Evolutionary conservation across 495 filamentous ascomycete species (phyloP).

Genomic region (Xylaria nigripes): DNA sequence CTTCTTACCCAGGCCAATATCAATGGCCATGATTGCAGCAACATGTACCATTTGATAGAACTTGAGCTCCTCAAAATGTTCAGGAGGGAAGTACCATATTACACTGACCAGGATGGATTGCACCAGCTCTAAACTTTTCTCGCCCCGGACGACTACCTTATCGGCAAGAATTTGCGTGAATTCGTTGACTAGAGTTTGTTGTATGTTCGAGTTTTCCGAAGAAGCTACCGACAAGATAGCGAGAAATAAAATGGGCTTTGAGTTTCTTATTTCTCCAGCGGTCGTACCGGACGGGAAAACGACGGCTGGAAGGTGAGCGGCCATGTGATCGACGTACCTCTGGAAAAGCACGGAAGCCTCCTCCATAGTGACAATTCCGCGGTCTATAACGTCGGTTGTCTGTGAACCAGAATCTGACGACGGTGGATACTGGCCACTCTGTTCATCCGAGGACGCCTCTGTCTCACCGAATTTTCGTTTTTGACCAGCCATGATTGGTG

Average conservation of each 20-base stretch:
- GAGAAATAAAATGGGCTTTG: conserved; percentile 73
- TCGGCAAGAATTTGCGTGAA: conserved; percentile 67
- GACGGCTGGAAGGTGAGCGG: conserved; percentile 66
- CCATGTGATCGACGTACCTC: conserved; percentile 62
- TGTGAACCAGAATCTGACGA: conserved; percentile 11
- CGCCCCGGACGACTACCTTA: conserved; percentile 61
- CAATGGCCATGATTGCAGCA: conserved; percentile 76
- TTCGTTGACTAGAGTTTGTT: conserved; percentile 56
- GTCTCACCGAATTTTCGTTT: conserved; percentile 40
- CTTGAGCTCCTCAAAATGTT: conserved; percentile 77
- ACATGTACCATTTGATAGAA: conserved; percentile 85
- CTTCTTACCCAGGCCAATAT: conserved; percentile 69
- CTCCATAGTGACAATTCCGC: conserved; percentile 54
- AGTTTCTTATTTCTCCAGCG: conserved; percentile 56
- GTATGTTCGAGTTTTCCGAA: conserved; percentile 49
- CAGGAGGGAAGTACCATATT: conserved; percentile 78
- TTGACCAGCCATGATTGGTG: conserved; percentile 34
- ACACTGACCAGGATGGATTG: conserved; percentile 67
- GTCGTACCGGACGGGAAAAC: conserved; percentile 62
- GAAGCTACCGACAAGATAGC: conserved; percentile 67
- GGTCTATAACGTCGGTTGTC: conserved; percentile 60
- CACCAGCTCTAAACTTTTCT: conserved; percentile 80
- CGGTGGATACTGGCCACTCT: neutral
- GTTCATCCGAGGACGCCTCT: conserved; percentile 13
- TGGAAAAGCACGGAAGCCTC: conserved; percentile 57